These are phyloP conservation scores for Volutella citrinella DNA, from an alignment of 2,329 filamentous ascomycete genomes.

Conservation along the genomic window DNA sequence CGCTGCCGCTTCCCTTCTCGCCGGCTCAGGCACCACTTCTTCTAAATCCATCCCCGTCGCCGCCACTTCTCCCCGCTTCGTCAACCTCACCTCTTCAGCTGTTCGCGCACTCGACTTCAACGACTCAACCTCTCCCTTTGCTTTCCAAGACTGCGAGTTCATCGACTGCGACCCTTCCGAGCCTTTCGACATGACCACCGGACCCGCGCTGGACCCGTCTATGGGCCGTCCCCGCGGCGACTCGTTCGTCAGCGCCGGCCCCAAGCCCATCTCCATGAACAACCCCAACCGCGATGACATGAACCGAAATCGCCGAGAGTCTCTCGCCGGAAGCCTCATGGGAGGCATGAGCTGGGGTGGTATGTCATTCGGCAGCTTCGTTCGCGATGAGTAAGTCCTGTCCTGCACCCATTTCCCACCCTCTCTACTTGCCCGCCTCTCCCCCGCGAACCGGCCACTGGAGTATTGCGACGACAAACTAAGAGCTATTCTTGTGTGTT, in stretches of 20 bases:
- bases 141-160: no score
- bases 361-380: conserved; percentile 93
- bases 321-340: conserved; percentile 62
- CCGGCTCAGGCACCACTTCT: conserved; percentile 18
- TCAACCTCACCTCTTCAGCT: conserved; percentile 9
- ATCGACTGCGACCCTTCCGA: background rate
- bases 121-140: no score
- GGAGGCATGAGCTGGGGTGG: conserved; percentile 97
- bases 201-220: conserved; percentile 53
- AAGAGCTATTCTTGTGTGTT: no score
- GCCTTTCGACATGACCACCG: conserved; percentile 55
- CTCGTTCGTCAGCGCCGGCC: conserved; percentile 63
- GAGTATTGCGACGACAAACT: no score
- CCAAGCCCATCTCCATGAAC: conserved; percentile 65
- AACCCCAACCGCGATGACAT: conserved; percentile 60
- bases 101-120: no score
- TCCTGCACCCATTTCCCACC: conserved; percentile 14
- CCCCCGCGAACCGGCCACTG: no score
- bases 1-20: conserved; percentile 23
- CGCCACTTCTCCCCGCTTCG: conserved; percentile 16
- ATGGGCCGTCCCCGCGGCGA: conserved; percentile 59
- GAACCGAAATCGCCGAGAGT: conserved; percentile 58
- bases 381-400: conserved; percentile 86
- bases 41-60: conserved; percentile 32
- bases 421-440: conserved; percentile 3